Evolutionary conservation across 169 alveolate species (phyloP).

Genomic region (Plasmodium fragile): DNA sequence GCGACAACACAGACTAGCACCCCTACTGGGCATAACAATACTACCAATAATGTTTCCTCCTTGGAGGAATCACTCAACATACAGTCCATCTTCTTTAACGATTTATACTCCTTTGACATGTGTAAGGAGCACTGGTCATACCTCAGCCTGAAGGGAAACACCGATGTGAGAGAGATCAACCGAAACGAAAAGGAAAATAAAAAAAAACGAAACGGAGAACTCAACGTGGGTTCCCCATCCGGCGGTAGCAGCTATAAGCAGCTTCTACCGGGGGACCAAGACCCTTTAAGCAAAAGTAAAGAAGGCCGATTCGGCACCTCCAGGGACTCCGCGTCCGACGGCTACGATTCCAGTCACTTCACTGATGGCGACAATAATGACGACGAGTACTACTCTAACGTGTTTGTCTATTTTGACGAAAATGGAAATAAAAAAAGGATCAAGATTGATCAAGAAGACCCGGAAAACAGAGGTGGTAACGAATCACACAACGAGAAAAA

Average conservation of each 20-base stretch:
- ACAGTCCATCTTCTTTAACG: constrained; percentile 85
- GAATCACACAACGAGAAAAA: not conserved
- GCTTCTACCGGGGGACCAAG: not conserved
- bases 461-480: not conserved
- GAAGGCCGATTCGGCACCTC: not conserved
- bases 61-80: constrained; percentile 83
- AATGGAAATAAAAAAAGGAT: constrained; percentile 79
- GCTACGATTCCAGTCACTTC: constrained; percentile 11
- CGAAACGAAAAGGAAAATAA: constrained; percentile 17
- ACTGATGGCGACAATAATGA: constrained; percentile 15
- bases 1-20: constrained; percentile 2
- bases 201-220: constrained; percentile 19
- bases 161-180: constrained; percentile 1
- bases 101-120: constrained; percentile 83
- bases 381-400: constrained; percentile 44
- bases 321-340: constrained; percentile 14
- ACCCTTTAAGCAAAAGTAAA: not conserved
- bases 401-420: constrained; percentile 68
- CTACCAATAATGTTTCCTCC: constrained; percentile 57
- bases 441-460: constrained; percentile 19
- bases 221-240: not conserved
- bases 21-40: constrained; percentile 16
- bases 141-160: constrained; percentile 17
- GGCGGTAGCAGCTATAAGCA: not conserved
- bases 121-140: constrained; percentile 78